These are phyloP conservation scores for Conidiobolus coronatus DNA, from an alignment of 371 early-diverging fungal species.

Conservation along the genomic window DNA sequence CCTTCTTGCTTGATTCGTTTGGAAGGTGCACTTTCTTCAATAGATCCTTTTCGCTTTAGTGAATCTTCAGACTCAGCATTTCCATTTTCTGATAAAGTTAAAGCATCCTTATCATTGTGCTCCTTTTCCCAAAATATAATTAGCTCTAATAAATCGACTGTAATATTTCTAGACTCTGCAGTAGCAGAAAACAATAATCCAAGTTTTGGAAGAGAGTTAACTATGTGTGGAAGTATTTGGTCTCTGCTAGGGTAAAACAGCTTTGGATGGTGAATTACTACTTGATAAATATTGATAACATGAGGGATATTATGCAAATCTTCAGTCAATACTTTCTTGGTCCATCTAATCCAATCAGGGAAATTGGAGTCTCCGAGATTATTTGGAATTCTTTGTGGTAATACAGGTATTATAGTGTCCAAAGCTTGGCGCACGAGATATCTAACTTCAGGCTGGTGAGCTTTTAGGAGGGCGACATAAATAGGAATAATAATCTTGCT, in stretches of 20 bases:
- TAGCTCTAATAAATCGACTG: slow-evolving; percentile 75
- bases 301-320: slow-evolving; percentile 75
- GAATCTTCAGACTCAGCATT: slow-evolving; percentile 1
- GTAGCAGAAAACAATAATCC: slow-evolving; percentile 66
- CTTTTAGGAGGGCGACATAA: slow-evolving; percentile 65
- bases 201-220: slow-evolving; percentile 60
- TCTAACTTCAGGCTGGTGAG: slow-evolving; percentile 67
- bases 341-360: slow-evolving; percentile 75
- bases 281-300: slow-evolving; percentile 68
- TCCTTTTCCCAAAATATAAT: slow-evolving; percentile 70
- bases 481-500: slow-evolving; percentile 75
- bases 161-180: slow-evolving; percentile 60
- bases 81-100: slow-evolving; percentile 6
- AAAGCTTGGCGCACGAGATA: slow-evolving; percentile 76
- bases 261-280: slow-evolving; percentile 71
- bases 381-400: slow-evolving; percentile 52
- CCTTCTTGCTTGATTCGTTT: slow-evolving; percentile 8
- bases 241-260: slow-evolving; percentile 70
- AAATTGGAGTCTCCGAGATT: slow-evolving; percentile 17
- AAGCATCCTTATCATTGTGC: slow-evolving; percentile 12
- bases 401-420: slow-evolving; percentile 72
- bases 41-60: slow-evolving; percentile 6
- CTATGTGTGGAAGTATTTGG: slow-evolving; percentile 74
- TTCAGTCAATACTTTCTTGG: slow-evolving; percentile 67
- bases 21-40: slow-evolving; percentile 13